A percentile compares a stretch with the other conserved stretches of the same genome.
Conservation (phyloP, 176 grass and related monocot species). For the Alopecurus myosuroides region DNA sequence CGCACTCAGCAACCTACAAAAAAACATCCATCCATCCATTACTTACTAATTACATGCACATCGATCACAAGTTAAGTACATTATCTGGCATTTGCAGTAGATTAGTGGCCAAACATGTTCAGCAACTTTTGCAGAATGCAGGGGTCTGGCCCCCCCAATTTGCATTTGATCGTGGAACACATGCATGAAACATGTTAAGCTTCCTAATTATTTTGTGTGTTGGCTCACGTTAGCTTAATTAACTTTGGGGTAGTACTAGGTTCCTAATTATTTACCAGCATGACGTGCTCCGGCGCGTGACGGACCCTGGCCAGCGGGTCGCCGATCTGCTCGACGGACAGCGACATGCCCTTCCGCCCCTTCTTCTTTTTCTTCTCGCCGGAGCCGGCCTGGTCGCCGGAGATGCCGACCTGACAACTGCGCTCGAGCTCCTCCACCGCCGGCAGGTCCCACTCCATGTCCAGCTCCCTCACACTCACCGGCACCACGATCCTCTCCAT, state of each 20-base stretch:
- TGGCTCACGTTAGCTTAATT: background rate
- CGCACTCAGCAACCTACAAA: conserved; percentile 57
- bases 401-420: conserved; percentile 47
- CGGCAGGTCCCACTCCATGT: conserved; percentile 50
- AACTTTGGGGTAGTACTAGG: background rate
- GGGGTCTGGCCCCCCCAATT: too few relatives aligned
- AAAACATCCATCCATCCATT: background rate
- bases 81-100: background rate
- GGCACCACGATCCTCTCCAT: background rate
- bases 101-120: background rate
- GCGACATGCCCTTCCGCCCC: conserved; percentile 38
- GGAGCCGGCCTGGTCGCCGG: background rate
- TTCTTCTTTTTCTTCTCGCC: conserved; percentile 6
- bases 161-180: background rate
- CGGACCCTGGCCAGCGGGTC: conserved; percentile 56
- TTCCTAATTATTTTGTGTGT: background rate
- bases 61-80: background rate
- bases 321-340: conserved; percentile 51
- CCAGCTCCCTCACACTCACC: conserved; percentile 47
- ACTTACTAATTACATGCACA: background rate
- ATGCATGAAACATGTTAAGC: background rate
- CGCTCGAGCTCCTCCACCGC: conserved; percentile 56
- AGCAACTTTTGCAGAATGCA: background rate
- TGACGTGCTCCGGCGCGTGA: conserved; percentile 62
- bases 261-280: conserved; percentile 42